Base-by-base conservation (phyloP, 371 early-diverging fungal species). In the Conidiobolus incongruus region DNA sequence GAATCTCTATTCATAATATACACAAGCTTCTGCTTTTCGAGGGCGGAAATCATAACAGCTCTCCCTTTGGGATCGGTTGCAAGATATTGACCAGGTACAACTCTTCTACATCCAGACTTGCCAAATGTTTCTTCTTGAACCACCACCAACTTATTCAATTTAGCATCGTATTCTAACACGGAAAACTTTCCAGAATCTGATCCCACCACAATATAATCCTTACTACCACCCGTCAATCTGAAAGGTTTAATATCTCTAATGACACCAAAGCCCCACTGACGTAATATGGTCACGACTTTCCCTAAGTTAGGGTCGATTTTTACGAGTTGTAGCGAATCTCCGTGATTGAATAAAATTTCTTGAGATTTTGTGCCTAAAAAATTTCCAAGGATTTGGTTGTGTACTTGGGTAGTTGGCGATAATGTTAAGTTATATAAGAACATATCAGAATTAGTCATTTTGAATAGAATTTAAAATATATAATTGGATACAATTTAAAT, bases 41-140 rank as follows among this genome's bases (percentile, higher is more conserved):
- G 61, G 0, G 90, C 91, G 32, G 73, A 83, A 44, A 93, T 80
- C 89, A 94, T 84, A 29, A 90, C 77, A 4, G 95, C 93, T 42
- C 98, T 72, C 10, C 98, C 98, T 39, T 86, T 84, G 0, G 96
- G 96, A 63, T 97, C 98, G 2, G 74, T 63, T 1, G 95, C 90
- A 28, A 95, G 63, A 45, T 90, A 93, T 61, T 95, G 87, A 16
- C 95, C 95, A 2, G 98, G 88, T 0, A 93, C 84, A 29, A 80
- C 73, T 38, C 96, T 65, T 35, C 96, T 66, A 42, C 72, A 66
- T 10, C 96, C 98, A 12, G 84, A 74, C 53, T 90, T 90, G n/a
- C 95, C 98, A 58, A 68, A 93, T 0, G 89, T 88, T 49, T 97
- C 95, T 59, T 80, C 74, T 53, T 91, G 92, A 6, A 92, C 75